Evolutionary conservation across 768 basidiomycete species (phyloP).

Genomic region (Lentinula guzmanii): DNA sequence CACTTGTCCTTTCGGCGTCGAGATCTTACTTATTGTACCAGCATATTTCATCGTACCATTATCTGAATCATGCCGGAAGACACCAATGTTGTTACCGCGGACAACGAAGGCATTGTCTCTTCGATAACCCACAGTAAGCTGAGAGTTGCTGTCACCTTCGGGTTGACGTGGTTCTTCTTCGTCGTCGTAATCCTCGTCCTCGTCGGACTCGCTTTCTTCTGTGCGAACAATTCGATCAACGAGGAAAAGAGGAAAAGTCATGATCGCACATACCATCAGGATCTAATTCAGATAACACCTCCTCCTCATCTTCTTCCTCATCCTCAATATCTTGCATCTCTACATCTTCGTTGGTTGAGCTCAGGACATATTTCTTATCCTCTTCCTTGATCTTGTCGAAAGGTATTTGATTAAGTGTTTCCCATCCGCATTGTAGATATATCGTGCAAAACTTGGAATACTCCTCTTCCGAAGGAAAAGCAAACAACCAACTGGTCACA

Average conservation of each 20-base stretch:
- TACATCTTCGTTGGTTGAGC: conserved; percentile 72
- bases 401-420: conserved; percentile 61
- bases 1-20: conserved; percentile 71
- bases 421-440: conserved; percentile 76
- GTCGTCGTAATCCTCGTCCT: conserved; percentile 25
- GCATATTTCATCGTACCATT: conserved; percentile 75
- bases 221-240: conserved; percentile 9
- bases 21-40: conserved; percentile 80
- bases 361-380: conserved; percentile 82
- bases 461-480: conserved; percentile 50
- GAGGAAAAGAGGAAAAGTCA: not conserved
- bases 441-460: conserved; percentile 55
- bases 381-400: conserved; percentile 84
- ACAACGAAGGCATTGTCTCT: conserved; percentile 93
- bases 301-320: conserved; percentile 77
- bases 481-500: conserved; percentile 78
- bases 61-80: conserved; percentile 65
- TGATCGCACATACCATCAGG: conserved; percentile 40
- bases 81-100: conserved; percentile 86
- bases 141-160: conserved; percentile 73
- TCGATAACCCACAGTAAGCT: conserved; percentile 91
- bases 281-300: conserved; percentile 64
- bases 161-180: conserved; percentile 35
- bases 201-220: conserved; percentile 31
- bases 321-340: conserved; percentile 80